Percentiles rank a stretch among this genome's conserved stretches.
These are phyloP conservation scores for Cardamine occulta DNA, from an alignment of 345 rosid species.

Conservation along the genomic window DNA sequence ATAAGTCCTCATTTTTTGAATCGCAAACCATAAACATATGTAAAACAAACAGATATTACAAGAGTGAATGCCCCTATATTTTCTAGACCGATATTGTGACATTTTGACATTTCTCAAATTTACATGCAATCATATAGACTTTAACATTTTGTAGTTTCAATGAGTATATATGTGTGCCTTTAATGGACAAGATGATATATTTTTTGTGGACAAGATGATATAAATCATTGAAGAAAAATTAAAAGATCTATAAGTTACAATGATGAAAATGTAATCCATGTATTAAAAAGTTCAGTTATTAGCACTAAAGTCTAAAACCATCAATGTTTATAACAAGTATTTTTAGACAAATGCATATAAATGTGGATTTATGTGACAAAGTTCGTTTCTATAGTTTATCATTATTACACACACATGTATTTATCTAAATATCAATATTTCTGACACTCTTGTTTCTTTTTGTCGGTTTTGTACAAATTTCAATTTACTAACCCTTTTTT, in stretches of 20 bases:
- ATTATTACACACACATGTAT: constrained; percentile 30
- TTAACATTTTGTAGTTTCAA: not conserved
- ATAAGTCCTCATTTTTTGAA: not conserved
- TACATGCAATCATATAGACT: not conserved
- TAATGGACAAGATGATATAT: not conserved
- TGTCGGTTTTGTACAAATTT: constrained; percentile 29
- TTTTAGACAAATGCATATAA: not conserved
- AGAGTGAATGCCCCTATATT: not conserved
- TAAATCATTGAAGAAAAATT: not conserved
- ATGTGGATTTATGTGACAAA: not conserved
- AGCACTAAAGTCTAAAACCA: not conserved
- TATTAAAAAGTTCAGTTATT: not conserved
- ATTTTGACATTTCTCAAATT: not conserved
- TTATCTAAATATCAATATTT: constrained; percentile 31
- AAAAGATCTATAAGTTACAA: not conserved
- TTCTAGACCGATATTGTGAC: not conserved
- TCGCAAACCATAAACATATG: not conserved
- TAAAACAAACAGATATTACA: not conserved
- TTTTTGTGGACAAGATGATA: not conserved
- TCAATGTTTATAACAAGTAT: not conserved
- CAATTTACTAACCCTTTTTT: constrained; percentile 5
- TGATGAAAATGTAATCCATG: not conserved
- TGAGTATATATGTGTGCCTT: not conserved
- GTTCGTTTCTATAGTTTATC: constrained; percentile 14
- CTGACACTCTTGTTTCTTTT: constrained; percentile 45